Evolutionary conservation across 2,329 filamentous ascomycete genomes (phyloP), one percentile per base, ranked within the genome.

Genomic region (Colletotrichum liriopes): DNA sequence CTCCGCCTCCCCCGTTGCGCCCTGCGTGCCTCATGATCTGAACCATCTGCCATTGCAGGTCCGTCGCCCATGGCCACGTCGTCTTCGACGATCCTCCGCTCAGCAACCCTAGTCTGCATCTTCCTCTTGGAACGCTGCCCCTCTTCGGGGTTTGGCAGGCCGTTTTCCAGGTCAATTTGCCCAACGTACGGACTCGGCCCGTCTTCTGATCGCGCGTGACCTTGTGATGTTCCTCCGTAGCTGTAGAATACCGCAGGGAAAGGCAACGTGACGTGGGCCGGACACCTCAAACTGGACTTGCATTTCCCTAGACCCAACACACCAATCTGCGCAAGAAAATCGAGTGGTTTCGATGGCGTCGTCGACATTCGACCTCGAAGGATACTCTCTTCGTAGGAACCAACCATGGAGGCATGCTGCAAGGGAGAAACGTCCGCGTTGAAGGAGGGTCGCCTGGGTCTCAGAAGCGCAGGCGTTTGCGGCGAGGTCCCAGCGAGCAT

Each of bases 221-320:
- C 91, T 75, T 89, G 86, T 1, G 87, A 88, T 0, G 92, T 93
- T 64, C 87, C 92, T 26, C 91, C 90, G 80, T 98, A 98, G 82
- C 93, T 97, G 84, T 98, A 99, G 78, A 98, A 99, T 0, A 98
- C 96, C 1, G 96, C 96, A 1, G 95, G 94, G 77, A 98, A 98
- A 0, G 94, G 93, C 4, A 99, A 86, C 0, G 93, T 96, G 67
- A 98, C 94, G 81, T 99, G 96, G 9, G 95, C 87, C 1, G 96
- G 96, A 78, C 96, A 98, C 72, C 91, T 91, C 23, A 98, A 86
- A 76, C 89, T 95, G 1, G 94, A 84, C 80, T 95, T 98, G 86
- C 96, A 98, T 76, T 96, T 93, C 9, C 95, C 95, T 76, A 92
- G 92, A 12, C 95, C 96, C 20, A 98, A 85, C 0, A 98, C 96